Evolutionary conservation across 164 flowering plant species (phyloP), one percentile per base, ranked within the genome.

Genomic region (Magnolia sinica): DNA sequence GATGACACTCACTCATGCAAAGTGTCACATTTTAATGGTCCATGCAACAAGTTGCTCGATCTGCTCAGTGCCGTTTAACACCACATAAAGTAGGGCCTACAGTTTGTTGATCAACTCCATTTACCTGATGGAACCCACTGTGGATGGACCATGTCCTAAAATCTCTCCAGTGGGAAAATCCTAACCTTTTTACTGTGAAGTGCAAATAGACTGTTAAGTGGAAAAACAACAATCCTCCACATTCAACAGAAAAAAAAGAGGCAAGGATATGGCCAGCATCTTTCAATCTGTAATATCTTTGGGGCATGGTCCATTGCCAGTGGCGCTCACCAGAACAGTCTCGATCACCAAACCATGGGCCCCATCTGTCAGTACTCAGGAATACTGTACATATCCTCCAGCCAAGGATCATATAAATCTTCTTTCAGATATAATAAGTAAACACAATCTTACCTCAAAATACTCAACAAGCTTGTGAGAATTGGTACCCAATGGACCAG

Each of bases 401-500:
- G 18, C 61, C 18, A 16, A 14, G 61, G 18, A 55, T 55, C 16
- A 55, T 55, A 55, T 55, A 11, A 55, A 11, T 55, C 61, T 11
- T 11, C 61, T 55, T 11, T 55, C 13, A 55, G 18, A 55, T 16
- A 55, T 55, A 55, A 11, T 11, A 29, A 68, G 19, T 8, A 64
- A 51, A 78, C 37, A 75, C 8, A 37, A 74, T 50, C 76, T 13
- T 5, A 93, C 98, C 98, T 93, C 97, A 84, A 95, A 92, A 81
- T 84, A 95, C 74, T 87, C 87, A 59, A 95, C 78, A 50, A 95
- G 89, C 75, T 91, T 91, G 78, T 82, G 74, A 55, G 98, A 95
- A 71, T 86, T 91, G 50, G 86, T 77, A 24, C 98, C 98, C 66
- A 95, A 86, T 73, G 91, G 92, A 79, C 98, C 98, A 50, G 98